Evolutionary conservation across 2,329 filamentous ascomycete species (phyloP), one percentile per base, ranked within the genome.

Genomic region (Trichoderma endophyticum): DNA sequence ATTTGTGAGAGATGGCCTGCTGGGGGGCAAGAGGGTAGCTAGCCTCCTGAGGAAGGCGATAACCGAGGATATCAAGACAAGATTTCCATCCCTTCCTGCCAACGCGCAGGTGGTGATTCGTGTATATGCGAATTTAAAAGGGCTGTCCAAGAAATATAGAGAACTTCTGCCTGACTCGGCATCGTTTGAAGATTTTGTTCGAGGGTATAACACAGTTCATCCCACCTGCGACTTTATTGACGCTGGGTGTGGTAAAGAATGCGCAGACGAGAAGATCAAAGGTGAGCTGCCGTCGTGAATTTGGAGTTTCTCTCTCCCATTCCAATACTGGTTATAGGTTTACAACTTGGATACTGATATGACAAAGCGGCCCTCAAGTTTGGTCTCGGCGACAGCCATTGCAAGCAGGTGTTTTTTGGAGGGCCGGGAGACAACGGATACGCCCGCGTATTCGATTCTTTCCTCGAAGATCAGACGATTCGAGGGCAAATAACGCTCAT

Each of bases 181-280:
- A 7, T 73, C 74, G 0, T 74, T 84, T 51, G 71, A 75, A 26
- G 74, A 77, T 2, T 84, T 84, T 71, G 78, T 83, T 15, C 80
- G 80, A 21, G 83, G 82, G 0, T 83, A 84, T 76, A 84, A 84
- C 67, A 83, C 80, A 74, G 79, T 77, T 26, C 73, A 80, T 62
- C 67, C 76, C 1, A 69, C 81, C 24, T 83, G 80, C 73, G 81
- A 84, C 51, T 83, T 80, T 70, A 77, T 83, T 28, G 82, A 84
- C 76, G 82, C 81, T 11, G 83, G 82, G 6, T 78, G 80, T 70
- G 82, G 82, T 11, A 84, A 84, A 70, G 82, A 84, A 72, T 84
- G 82, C 61, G 77, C 81, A 2, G 83, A 84, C 74, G 78, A 80
- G 43, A 84, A 84, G 67, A 74, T 84, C 21, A 79, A 80, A 78